A percentile compares a stretch with the other conserved stretches of the same genome.
Evolutionary conservation across 768 basidiomycete genomes (phyloP).

Genomic region (Hypsizygus marmoreus): DNA sequence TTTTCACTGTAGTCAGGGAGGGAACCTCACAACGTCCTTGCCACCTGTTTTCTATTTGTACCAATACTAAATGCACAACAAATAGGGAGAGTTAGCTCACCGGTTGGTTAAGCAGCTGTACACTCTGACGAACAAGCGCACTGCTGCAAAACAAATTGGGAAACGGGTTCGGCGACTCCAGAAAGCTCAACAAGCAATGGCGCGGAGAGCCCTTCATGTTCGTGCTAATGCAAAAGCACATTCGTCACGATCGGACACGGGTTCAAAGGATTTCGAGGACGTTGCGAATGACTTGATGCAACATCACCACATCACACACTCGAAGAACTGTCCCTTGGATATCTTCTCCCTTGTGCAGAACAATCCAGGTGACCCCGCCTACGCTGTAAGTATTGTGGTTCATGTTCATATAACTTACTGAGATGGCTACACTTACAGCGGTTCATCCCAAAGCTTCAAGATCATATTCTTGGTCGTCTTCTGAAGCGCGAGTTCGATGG

Average conservation of each 20-base stretch:
- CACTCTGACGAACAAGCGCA: slow-evolving; percentile 28
- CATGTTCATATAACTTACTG: no score
- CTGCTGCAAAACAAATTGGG: slow-evolving; percentile 24
- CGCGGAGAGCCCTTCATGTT: no score
- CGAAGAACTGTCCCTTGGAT: neutral
- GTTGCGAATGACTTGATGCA: no score
- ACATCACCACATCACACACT: neutral
- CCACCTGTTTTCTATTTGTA: no score
- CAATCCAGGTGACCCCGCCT: neutral
- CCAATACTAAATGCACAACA: no score
- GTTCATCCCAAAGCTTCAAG: slow-evolving; percentile 34
- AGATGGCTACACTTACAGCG: no score
- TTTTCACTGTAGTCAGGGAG: no score
- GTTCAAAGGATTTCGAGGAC: no score
- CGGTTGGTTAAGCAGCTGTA: slow-evolving; percentile 33
- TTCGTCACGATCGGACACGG: no score
- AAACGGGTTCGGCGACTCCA: slow-evolving; percentile 9
- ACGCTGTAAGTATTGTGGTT: neutral
- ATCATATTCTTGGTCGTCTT: slow-evolving; percentile 34
- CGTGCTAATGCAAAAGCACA: no score
- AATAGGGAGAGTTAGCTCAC: slow-evolving; percentile 40
- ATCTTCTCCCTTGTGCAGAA: neutral
- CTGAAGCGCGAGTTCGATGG: slow-evolving; percentile 26
- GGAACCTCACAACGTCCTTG: no score
- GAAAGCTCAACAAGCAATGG: neutral